Percentiles rank a stretch among this genome's conserved stretches.
Evolutionary conservation across 352 stramenopile genomes (phyloP).

Genomic region (Phytophthora pisi): DNA sequence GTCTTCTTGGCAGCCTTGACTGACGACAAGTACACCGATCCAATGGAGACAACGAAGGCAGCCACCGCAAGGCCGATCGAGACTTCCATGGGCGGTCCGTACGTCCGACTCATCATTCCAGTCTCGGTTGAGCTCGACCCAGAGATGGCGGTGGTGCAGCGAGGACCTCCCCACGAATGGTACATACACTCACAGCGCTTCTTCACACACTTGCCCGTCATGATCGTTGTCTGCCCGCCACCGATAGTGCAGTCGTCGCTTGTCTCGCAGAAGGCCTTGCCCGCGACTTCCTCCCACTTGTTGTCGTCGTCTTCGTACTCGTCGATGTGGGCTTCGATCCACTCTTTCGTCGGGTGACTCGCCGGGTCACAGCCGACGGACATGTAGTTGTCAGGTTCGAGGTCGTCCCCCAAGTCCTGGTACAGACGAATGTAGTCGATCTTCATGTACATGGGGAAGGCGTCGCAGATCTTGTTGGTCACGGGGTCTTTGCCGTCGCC

Average conservation of each 20-base stretch:
- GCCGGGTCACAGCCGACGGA: slow-evolving; percentile 37
- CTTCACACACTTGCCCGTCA: slow-evolving; percentile 53
- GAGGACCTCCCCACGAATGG: slow-evolving; percentile 59
- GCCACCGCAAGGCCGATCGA: slow-evolving; percentile 32
- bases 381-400: slow-evolving; percentile 35
- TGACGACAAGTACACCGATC: slow-evolving; percentile 18
- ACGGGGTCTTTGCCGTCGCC: slow-evolving; percentile 36
- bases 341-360: slow-evolving; percentile 41
- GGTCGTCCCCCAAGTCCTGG: slow-evolving; percentile 50
- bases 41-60: slow-evolving; percentile 8
- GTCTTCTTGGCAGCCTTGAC: slow-evolving; percentile 18
- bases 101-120: slow-evolving; percentile 30
- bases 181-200: slow-evolving; percentile 55
- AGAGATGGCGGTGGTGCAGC: slow-evolving; percentile 51
- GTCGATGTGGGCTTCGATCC: slow-evolving; percentile 43
- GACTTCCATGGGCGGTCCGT: slow-evolving; percentile 49
- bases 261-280: slow-evolving; percentile 45
- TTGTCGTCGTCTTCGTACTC: slow-evolving; percentile 49
- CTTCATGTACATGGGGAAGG: slow-evolving; percentile 60
- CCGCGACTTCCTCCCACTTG: slow-evolving; percentile 36
- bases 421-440: slow-evolving; percentile 89
- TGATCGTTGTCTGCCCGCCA: slow-evolving; percentile 27
- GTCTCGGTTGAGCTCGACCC: slow-evolving; percentile 6
- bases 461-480: slow-evolving; percentile 49
- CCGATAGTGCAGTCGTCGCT: slow-evolving; percentile 55